Percentiles rank a stretch among this genome's conserved stretches.
Evolutionary conservation across 1,139 yeast genomes (phyloP).

Genomic region (Pichia sp.): DNA sequence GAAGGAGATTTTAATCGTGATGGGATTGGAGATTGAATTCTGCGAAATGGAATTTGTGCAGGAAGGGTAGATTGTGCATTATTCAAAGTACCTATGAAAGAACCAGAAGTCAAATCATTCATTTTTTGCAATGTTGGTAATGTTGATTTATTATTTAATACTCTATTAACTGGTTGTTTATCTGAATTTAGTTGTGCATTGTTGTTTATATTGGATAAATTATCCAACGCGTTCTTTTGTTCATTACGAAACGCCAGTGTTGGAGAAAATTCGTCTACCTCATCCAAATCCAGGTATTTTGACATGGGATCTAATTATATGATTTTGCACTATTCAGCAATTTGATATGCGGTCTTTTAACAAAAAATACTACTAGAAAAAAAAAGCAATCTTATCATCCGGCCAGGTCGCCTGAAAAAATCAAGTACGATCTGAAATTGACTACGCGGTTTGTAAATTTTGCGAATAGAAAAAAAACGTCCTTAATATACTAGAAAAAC

Average conservation of each 20-base stretch:
- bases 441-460: no score
- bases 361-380: no score
- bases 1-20: constrained; percentile 1
- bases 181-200: neutral
- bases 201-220: neutral
- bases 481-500: no score
- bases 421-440: no score
- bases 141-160: neutral
- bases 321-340: no score
- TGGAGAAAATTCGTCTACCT: constrained; percentile 6
- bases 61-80: no score
- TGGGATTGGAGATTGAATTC: neutral
- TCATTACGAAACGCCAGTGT: constrained; percentile 5
- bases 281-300: constrained; percentile 5
- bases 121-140: constrained; percentile 2
- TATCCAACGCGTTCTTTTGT: neutral
- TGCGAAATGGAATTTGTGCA: neutral
- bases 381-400: no score
- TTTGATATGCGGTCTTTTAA: no score
- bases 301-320: constrained; percentile 6
- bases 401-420: no score
- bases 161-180: neutral
- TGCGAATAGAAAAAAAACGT: no score
- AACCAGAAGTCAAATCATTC: neutral
- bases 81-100: no score